These are phyloP conservation scores for Gigaspora rosea DNA, from an alignment of 192 early-diverging fungal genomes.

Conservation along the genomic window DNA sequence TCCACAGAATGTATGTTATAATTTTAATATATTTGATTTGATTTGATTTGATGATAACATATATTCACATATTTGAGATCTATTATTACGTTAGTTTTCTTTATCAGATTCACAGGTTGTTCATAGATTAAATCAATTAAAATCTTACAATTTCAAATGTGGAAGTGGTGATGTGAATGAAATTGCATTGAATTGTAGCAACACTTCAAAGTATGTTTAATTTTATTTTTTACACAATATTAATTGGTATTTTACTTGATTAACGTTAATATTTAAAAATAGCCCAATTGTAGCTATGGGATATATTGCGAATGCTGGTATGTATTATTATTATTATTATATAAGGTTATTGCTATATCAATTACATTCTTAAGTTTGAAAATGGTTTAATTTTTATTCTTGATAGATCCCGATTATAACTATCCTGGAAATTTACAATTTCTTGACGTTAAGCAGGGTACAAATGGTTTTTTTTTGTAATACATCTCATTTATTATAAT, in stretches of 20 bases:
- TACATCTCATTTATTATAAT: background rate
- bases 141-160: background rate
- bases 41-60: background rate
- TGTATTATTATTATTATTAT: no score
- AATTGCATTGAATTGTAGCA: background rate
- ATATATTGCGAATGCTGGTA: background rate
- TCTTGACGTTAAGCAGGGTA: background rate
- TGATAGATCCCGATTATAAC: background rate
- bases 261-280: background rate
- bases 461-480: background rate
- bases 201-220: background rate
- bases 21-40: no score
- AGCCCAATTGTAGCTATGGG: background rate
- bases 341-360: no score
- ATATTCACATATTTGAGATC: background rate
- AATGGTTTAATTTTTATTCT: no score
- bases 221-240: background rate
- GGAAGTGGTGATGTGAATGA: background rate
- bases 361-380: no score
- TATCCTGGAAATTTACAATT: background rate
- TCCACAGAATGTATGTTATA: no score
- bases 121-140: background rate
- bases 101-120: background rate
- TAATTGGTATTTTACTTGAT: background rate
- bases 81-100: background rate